A percentile compares a stretch with the other conserved stretches of the same genome.
phyloP scores from a whole-genome alignment of 148 eudicot species.

The Amaranthus palmeri region DNA sequence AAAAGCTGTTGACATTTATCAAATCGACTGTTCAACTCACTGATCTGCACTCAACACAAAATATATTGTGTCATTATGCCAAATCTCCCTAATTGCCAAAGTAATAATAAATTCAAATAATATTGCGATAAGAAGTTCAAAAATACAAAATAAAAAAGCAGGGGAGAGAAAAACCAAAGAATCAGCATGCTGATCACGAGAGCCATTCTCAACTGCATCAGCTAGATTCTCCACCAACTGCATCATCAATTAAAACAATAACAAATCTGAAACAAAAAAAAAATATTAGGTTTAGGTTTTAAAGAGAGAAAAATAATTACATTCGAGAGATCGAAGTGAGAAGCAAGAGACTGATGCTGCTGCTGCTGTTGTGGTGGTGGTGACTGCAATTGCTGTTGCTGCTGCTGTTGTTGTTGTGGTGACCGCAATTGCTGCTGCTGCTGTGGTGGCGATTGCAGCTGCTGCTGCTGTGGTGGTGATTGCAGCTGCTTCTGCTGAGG shows the following conservation, averaged over 20 bases:
- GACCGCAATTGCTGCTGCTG: conserved; percentile 9
- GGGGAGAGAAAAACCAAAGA: conserved; percentile 42
- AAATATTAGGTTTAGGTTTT: conserved; percentile 16
- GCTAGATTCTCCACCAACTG: conserved; percentile 95
- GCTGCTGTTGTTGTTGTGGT: conserved; percentile 14
- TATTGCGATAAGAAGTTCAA: neutral
- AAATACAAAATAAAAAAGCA: neutral
- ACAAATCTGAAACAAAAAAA: neutral
- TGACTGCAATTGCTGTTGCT: conserved; percentile 15
- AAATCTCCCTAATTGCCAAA: neutral
- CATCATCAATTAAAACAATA: conserved; percentile 20
- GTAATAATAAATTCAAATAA: neutral
- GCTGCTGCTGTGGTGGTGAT: neutral
- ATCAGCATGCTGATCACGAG: conserved; percentile 84
- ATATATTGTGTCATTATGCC: neutral
- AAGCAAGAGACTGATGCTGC: conserved; percentile 67
- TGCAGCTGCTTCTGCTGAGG: conserved; percentile 20
- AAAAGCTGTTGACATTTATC: conserved; percentile 91
- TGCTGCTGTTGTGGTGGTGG: conserved; percentile 17
- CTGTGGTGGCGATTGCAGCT: neutral
- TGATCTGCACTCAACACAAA: conserved; percentile 39
- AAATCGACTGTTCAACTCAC: conserved; percentile 65
- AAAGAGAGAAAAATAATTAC: conserved; percentile 21
- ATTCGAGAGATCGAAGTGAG: conserved; percentile 75
- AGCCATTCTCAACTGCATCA: conserved; percentile 69